Percentiles rank a stretch among this genome's conserved stretches.
phyloP scores from a whole-genome alignment of 805 yeast genomes.

The Lachancea kluyveri region DNA sequence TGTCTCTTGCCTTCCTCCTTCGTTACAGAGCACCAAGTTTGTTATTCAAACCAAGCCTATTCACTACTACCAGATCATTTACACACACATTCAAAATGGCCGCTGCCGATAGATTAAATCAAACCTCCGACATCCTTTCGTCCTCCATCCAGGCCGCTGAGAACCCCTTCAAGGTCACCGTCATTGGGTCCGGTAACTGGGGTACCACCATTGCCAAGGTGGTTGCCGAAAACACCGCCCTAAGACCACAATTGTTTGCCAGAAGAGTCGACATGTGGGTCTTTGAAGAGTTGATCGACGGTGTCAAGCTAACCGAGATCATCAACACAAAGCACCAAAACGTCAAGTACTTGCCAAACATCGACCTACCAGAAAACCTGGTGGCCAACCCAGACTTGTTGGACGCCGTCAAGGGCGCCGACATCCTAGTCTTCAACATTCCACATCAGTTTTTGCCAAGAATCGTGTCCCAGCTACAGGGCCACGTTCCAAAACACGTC shows the following conservation, averaged over 20 bases:
- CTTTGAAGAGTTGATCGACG: conserved; percentile 75
- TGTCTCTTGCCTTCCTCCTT: too few relatives aligned
- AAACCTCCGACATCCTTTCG: conserved; percentile 24
- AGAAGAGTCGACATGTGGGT: conserved; percentile 94
- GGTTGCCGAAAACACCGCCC: conserved; percentile 78
- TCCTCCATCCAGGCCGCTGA: conserved; percentile 17
- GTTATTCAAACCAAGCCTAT: conserved; percentile 1
- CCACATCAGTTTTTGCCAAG: conserved; percentile 93
- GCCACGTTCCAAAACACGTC: conserved; percentile 59
- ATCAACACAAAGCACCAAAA: conserved; percentile 89
- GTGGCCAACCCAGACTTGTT: conserved; percentile 81
- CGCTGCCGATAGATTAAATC: conserved; percentile 29
- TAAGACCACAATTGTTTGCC: conserved; percentile 66
- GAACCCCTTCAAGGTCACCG: conserved; percentile 51
- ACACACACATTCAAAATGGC: conserved; percentile 13
- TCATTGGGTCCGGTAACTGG: conserved; percentile 97
- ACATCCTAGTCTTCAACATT: conserved; percentile 84
- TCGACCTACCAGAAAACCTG: conserved; percentile 79
- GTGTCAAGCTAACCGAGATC: conserved; percentile 78
- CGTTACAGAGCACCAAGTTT: too few relatives aligned
- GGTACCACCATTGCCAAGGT: conserved; percentile 97
- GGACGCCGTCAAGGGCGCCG: conserved; percentile 73
- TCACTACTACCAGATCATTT: neutral
- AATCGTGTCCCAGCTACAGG: conserved; percentile 70
- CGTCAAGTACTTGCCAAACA: conserved; percentile 88